A percentile compares a stretch with the other conserved stretches of the same genome.
phyloP scores from a whole-genome alignment of 192 early-diverging fungal species.

The Mortierella antarctica region DNA sequence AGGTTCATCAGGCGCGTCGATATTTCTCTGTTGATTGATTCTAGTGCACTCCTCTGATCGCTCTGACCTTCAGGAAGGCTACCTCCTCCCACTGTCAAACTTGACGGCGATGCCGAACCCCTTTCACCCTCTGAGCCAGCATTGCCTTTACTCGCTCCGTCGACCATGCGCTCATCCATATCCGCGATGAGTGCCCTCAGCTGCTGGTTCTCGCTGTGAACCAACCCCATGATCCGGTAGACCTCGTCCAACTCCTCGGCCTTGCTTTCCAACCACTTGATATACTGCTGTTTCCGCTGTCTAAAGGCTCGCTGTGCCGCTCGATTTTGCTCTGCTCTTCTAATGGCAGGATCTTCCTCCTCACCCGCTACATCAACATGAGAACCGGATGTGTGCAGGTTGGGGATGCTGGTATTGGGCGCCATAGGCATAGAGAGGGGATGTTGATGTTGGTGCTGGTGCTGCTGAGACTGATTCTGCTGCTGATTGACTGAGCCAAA shows the following conservation, averaged over 20 bases:
- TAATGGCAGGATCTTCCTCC: slow-evolving; percentile 31
- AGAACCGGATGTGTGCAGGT: background rate
- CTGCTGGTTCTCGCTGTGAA: slow-evolving; percentile 28
- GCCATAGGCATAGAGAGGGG: background rate
- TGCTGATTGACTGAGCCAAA: too few relatives aligned
- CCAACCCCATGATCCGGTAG: slow-evolving; percentile 27
- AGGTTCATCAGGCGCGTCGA: slow-evolving; percentile 25
- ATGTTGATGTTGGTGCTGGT: background rate
- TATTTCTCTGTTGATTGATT: slow-evolving; percentile 17
- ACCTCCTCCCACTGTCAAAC: too few relatives aligned
- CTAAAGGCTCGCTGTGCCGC: slow-evolving; percentile 92
- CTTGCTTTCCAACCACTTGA: slow-evolving; percentile 79
- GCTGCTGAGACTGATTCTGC: too few relatives aligned
- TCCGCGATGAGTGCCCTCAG: slow-evolving; percentile 19
- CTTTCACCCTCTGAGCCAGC: background rate
- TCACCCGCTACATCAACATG: background rate
- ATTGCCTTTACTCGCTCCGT: background rate
- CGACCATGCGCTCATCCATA: slow-evolving; percentile 1
- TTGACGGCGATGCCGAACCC: background rate
- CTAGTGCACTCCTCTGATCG: background rate
- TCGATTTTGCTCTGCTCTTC: slow-evolving; percentile 90
- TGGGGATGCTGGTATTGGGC: too few relatives aligned
- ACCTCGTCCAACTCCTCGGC: slow-evolving; percentile 69
- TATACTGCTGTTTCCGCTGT: slow-evolving; percentile 83
- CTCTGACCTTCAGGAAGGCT: too few relatives aligned